Evolutionary conservation across 1,139 yeast species (phyloP).

Genomic region (Zhuliangozyma parablackwelliae): DNA sequence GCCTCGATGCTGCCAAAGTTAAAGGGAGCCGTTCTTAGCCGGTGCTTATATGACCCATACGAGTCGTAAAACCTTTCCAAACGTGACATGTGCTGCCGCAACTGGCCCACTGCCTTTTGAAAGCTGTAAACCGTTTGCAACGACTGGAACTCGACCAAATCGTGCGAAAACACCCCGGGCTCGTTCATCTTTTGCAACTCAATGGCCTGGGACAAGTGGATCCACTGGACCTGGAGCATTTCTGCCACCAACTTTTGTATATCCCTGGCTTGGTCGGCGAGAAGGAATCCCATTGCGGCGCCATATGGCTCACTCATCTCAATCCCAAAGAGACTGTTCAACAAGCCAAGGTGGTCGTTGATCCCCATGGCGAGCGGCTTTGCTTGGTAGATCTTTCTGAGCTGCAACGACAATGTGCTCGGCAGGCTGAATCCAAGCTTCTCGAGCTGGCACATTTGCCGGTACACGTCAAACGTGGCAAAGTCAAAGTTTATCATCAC

Average conservation of each 20-base stretch:
- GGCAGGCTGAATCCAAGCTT: constrained; percentile 62
- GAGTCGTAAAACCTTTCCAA: constrained; percentile 21
- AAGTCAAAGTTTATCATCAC: constrained; percentile 50
- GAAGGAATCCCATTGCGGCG: constrained; percentile 37
- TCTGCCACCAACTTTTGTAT: constrained; percentile 22
- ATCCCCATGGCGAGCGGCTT: constrained; percentile 58
- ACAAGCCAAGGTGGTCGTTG: constrained; percentile 34
- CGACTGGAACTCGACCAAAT: constrained; percentile 35
- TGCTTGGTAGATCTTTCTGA: constrained; percentile 44
- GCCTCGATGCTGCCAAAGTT: constrained; percentile 11
- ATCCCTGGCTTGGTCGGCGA: constrained; percentile 32
- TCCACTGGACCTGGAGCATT: constrained; percentile 50
- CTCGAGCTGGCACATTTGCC: constrained; percentile 51
- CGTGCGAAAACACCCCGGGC: constrained; percentile 13
- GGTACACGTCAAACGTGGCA: constrained; percentile 38
- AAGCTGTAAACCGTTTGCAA: constrained; percentile 35
- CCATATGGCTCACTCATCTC: constrained; percentile 22
- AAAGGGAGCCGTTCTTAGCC: constrained; percentile 28
- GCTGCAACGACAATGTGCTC: constrained; percentile 20
- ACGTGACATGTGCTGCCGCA: constrained; percentile 29
- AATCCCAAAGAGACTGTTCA: constrained; percentile 24
- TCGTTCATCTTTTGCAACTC: constrained; percentile 28
- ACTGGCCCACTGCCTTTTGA: constrained; percentile 26
- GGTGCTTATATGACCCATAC: constrained; percentile 16
- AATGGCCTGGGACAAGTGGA: constrained; percentile 45